phyloP scores from a whole-genome alignment of 2,329 filamentous ascomycete species.

The Metarhizium rileyi region DNA sequence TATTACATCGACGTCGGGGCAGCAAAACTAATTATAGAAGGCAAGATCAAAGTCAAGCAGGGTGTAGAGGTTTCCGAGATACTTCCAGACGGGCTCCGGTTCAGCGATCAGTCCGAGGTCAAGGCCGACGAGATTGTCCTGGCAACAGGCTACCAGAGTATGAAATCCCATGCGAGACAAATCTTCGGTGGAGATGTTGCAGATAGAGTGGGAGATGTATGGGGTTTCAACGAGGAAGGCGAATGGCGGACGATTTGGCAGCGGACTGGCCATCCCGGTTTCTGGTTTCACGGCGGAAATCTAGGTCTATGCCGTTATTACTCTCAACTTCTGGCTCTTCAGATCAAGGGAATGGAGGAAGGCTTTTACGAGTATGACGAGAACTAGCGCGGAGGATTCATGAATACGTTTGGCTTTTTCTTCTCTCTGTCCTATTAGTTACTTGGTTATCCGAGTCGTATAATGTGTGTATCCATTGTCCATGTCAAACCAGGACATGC shows the following conservation, averaged over 20 bases:
- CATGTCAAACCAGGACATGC: neutral
- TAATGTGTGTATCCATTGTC: neutral
- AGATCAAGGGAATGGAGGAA: constrained; percentile 38
- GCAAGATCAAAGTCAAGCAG: constrained; percentile 53
- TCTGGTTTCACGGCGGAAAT: constrained; percentile 60
- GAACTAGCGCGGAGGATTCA: constrained; percentile 9
- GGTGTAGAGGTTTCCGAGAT: constrained; percentile 46
- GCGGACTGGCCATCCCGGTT: constrained; percentile 49
- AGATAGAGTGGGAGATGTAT: constrained; percentile 47
- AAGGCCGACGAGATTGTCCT: constrained; percentile 55
- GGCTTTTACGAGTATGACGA: constrained; percentile 25
- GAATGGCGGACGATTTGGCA: constrained; percentile 51
- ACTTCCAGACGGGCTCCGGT: constrained; percentile 31
- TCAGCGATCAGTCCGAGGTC: constrained; percentile 45
- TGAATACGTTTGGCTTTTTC: neutral
- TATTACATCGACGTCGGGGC: constrained; percentile 64
- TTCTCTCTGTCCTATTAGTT: neutral
- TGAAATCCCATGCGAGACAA: constrained; percentile 51
- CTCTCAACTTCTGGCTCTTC: constrained; percentile 42
- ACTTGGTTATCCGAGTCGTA: too few relatives aligned
- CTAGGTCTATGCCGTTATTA: constrained; percentile 52
- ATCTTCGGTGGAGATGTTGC: constrained; percentile 55
- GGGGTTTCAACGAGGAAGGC: constrained; percentile 49
- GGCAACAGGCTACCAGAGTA: constrained; percentile 58
- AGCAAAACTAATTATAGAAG: constrained; percentile 50